Evolutionary conservation across 2,329 filamentous ascomycete genomes (phyloP).

Genomic region (Fusarium keratoplasticum): DNA sequence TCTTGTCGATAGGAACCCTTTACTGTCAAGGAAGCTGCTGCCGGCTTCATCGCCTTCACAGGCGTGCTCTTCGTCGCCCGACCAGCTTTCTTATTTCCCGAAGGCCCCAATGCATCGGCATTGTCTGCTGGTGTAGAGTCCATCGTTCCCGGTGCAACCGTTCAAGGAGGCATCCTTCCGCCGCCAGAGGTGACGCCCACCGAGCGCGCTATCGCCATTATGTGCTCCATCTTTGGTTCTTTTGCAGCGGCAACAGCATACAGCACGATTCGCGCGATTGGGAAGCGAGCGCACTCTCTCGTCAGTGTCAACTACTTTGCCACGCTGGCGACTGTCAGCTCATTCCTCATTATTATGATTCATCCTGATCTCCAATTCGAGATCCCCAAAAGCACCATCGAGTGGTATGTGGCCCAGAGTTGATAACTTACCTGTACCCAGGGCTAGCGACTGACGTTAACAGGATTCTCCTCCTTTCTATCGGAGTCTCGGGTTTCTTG

Average conservation of each 20-base stretch:
- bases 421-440: not conserved
- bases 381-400: constrained; percentile 40
- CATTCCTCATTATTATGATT: constrained; percentile 66
- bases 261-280: constrained; percentile 80
- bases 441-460: constrained; percentile 45
- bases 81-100: constrained; percentile 68
- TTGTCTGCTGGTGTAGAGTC: not conserved
- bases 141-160: constrained; percentile 8
- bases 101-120: constrained; percentile 2
- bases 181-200: constrained; percentile 59
- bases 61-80: constrained; percentile 83
- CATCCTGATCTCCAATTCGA: constrained; percentile 56
- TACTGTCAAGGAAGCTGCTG: constrained; percentile 75
- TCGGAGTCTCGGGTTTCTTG: constrained; percentile 80
- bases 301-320: constrained; percentile 85
- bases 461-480: constrained; percentile 66
- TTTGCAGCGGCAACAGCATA: constrained; percentile 77
- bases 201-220: constrained; percentile 74
- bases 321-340: constrained; percentile 73
- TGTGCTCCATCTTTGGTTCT: constrained; percentile 75
- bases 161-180: constrained; percentile 40
- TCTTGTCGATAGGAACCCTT: constrained; percentile 71
- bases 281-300: constrained; percentile 78
- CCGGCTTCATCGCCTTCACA: constrained; percentile 74
- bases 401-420: constrained; percentile 38